Evolutionary conservation across 2,329 filamentous ascomycete species (phyloP), one percentile per base, ranked within the genome.

Genomic region (Penicillium sp.): DNA sequence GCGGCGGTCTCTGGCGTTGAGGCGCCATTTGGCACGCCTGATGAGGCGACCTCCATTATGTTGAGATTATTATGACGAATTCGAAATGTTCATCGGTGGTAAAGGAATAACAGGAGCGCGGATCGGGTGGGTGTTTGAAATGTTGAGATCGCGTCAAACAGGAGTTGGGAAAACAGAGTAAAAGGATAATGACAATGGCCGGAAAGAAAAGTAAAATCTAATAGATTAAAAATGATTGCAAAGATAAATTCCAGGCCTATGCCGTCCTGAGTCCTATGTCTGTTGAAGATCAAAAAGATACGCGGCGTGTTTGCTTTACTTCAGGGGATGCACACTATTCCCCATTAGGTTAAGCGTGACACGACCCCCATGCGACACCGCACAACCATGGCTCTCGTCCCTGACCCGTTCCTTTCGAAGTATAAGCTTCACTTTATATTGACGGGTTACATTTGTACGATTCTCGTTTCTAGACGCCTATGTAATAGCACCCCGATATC

Each of bases 1-100:
- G 71, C 63, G 49, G 69, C 60, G 58, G 67, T 65, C 17, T 69
- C 66, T 43, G 72, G 66, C 54, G 67, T 62, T 15, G 73, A 63
- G 29, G 71, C 67, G 52, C 74, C 73, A 64, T 76, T 75, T 39
- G 73, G 65, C 55, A 69, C 67, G 64, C 66, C 73, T 48, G 70
- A 60, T 55, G 72, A 68, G 66, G 70, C 73, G 58, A 76, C 74
- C 68, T 76, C 74, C 74, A 76, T 76, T 52, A 59, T 63, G 65
- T 53, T 57, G 42, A 66, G 48, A 67, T 62, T 72, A 70, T 67
- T 59, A 63, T 53, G 57, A 60, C 54, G 44, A 56, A 44, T 49
- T 58, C 58, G 58, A 59, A 50, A 57, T 53, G 66, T 61, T 69
- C 75, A 77, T 77, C 61, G 68, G 72, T 61, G 59, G 59, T 55